These are phyloP conservation scores for Gentiana macrophylla DNA, from an alignment of 257 asterid species.

Conservation along the genomic window DNA sequence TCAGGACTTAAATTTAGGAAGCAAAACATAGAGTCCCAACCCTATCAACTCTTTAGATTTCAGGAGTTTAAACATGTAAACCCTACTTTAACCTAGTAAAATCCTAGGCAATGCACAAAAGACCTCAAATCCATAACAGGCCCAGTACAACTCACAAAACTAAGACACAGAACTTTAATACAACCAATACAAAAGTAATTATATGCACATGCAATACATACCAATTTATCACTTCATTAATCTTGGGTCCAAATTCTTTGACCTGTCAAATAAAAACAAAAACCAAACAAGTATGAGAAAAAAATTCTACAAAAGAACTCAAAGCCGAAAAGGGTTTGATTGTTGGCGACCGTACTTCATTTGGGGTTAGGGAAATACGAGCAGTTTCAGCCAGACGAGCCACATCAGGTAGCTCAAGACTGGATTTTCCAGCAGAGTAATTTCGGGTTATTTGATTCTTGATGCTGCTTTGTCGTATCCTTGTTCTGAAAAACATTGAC, in stretches of 20 bases:
- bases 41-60: no score
- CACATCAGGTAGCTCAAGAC: constrained; percentile 66
- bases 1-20: no score
- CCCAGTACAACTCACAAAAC: no score
- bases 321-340: constrained; percentile 1
- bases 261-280: constrained; percentile 26
- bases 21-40: no score
- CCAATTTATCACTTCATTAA: constrained; percentile 55
- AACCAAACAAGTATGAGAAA: not conserved
- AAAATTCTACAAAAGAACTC: not conserved
- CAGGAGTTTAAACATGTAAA: no score
- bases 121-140: no score
- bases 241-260: constrained; percentile 66
- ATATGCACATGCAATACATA: constrained; percentile 2
- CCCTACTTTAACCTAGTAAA: no score
- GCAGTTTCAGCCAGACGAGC: constrained; percentile 69
- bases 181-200: no score
- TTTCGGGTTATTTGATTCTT: constrained; percentile 5
- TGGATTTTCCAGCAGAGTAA: constrained; percentile 25
- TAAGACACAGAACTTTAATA: no score
- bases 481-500: not conserved
- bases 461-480: not conserved
- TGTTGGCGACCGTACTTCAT: constrained; percentile 19
- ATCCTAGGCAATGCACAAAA: no score
- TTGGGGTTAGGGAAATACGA: constrained; percentile 53